Evolutionary conservation across 2,329 filamentous ascomycete genomes (phyloP), one percentile per base, ranked within the genome.

Genomic region (Phialocephala subalpina): DNA sequence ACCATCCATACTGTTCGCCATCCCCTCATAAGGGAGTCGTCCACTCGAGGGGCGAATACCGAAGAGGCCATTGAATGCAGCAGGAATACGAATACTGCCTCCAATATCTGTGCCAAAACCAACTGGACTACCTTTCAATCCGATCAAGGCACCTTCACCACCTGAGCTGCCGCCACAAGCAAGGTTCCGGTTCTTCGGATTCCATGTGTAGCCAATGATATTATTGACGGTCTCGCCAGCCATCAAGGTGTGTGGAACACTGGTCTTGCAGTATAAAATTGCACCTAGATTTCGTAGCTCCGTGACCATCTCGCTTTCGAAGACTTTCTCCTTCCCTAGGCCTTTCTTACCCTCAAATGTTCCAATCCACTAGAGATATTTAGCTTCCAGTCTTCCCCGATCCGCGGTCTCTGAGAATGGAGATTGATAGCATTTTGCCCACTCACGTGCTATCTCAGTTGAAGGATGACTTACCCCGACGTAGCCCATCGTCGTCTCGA

Each of bases 1-100:
- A 0, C 90, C 90, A 60, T 76, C 73, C 72, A 74, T 75, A 86
- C 86, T 82, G 73, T 90, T 90, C 0, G 88, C 87, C 78, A 86
- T 84, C 20, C 84, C 85, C 74, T 86, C 80, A 64, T 86, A 87
- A 0, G 80, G 79, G 38, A 80, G 71, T 35, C 80, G 72, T 11
- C 79, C 78, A 63, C 72, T 70, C 5, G 70, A 72, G 12, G 80
- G 79, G 45, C 79, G 76, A 18, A 81, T 70, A 3, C 78, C 79
- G 64, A 80, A 81, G 3, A 80, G 69, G 20, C 77, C 75, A 64
- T 77, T 78, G 66, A 78, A 80, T 9, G 75, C 77, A 27, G 77
- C 72, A 6, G 78, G 80, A 55, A 80, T 78, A 2, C 79, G 69
- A 25, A 76, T 73, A 22, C 68, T 70, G 14, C 74, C 73, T 38